phyloP scores from a whole-genome alignment of 768 basidiomycete species.

The Lentinus tigrinus region DNA sequence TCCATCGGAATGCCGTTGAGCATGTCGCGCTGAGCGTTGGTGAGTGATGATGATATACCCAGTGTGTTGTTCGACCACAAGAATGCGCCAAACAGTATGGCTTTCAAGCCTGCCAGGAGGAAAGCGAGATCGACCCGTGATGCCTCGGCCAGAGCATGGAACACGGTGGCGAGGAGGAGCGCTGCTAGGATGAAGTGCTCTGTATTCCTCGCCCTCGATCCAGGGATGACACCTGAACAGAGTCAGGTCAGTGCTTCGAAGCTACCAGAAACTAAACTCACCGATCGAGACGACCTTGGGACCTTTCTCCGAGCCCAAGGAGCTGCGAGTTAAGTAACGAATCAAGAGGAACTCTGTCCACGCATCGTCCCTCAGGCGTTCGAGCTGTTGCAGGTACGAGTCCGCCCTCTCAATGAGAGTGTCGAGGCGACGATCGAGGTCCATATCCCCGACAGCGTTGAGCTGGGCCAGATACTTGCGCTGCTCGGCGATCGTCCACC shows the following conservation, averaged over 20 bases:
- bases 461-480: background rate
- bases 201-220: background rate
- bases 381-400: background rate
- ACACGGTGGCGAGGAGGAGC: background rate
- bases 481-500: background rate
- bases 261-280: too few species aligned
- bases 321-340: background rate
- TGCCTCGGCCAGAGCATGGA: background rate
- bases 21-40: background rate
- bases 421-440: background rate
- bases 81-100: background rate
- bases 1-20: conserved; percentile 1
- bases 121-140: background rate
- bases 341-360: background rate
- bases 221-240: background rate
- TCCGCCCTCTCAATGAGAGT: background rate
- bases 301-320: background rate
- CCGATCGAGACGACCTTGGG: background rate
- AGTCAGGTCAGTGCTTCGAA: background rate
- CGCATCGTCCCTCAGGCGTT: background rate
- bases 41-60: background rate
- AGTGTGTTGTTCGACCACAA: background rate
- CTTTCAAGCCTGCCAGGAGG: background rate
- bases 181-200: background rate
- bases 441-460: background rate